A percentile compares a stretch with the other conserved stretches of the same genome.
Evolutionary conservation across 2,329 filamentous ascomycete species (phyloP).

Genomic region (Aureobasidium sp.): DNA sequence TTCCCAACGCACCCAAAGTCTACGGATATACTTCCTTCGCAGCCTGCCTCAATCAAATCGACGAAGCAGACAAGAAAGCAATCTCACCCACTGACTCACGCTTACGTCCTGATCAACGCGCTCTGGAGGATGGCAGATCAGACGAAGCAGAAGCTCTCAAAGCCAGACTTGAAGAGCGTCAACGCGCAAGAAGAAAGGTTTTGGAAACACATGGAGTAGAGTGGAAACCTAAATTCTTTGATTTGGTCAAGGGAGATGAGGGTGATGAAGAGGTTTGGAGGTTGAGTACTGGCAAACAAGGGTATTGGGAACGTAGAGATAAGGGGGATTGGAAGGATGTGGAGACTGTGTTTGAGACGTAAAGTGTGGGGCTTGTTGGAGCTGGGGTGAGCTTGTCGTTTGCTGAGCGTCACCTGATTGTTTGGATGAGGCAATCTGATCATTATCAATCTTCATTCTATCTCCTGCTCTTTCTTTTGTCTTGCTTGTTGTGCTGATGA

Average conservation of each 20-base stretch:
- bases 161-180: constrained; percentile 73
- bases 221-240: constrained; percentile 79
- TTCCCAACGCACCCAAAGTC: constrained; percentile 67
- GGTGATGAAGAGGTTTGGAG: constrained; percentile 42
- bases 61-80: constrained; percentile 63
- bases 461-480: too few relatives aligned
- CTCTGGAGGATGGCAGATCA: constrained; percentile 71
- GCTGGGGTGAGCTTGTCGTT: not conserved
- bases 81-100: constrained; percentile 76
- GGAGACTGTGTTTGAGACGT: constrained; percentile 42
- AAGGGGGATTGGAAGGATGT: constrained; percentile 57
- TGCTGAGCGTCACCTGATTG: not conserved
- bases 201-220: constrained; percentile 66
- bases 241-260: constrained; percentile 44
- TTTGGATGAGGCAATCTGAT: not conserved
- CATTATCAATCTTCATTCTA: too few relatives aligned
- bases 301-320: constrained; percentile 85
- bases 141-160: constrained; percentile 82
- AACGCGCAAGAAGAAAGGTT: constrained; percentile 64
- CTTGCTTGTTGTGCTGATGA: too few relatives aligned
- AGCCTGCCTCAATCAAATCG: constrained; percentile 79
- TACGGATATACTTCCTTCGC: constrained; percentile 89
- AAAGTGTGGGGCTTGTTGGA: not conserved
- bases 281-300: constrained; percentile 70
- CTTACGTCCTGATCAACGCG: constrained; percentile 77